Base-by-base conservation (phyloP, 805 yeast species). In the Kazachstania psychrophila region DNA sequence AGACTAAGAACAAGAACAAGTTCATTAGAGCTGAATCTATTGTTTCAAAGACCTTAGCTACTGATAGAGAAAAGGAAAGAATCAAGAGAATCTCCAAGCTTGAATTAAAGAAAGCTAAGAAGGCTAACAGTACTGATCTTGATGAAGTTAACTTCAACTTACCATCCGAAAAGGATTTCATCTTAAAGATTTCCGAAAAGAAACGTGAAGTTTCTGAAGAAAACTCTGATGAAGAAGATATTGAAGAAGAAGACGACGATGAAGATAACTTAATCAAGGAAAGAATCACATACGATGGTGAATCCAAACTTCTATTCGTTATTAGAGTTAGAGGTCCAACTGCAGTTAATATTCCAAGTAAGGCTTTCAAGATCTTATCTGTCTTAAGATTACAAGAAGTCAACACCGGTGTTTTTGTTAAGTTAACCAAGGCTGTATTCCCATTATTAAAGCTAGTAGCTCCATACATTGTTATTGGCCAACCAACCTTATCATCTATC, bases 11-110 rank as follows among this genome's bases (percentile, higher is more conserved):
- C 37, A 65, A 66, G 45, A 65, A 69, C 38, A 77, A 68, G 56
- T 83, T 83, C 48, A 60, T 79, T 31, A 73, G 92, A 64, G 83
- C 84, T 10, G 94, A 83, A 62, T 70, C 79, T 14, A 66, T 83
- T 45, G 81, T 80, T 28, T 74, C 83, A 19, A 76, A 73, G 47
- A 71, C 73, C 44, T 65, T 75, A 48, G 77, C 86, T 18, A 69
- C 77, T 18, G 73, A 71, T 40, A 73, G 85, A 56, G 92, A 82
- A 57, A 60, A 63, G 42, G 77, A 77, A 54, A 72, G 94, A 63
- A 68, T 81, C 42, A 72, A 72, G 46, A 70, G 84, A 54, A 72
- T 82, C 29, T 55, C 73, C 17, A 72, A 74, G 48, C 64, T 68
- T 39, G 81, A 77, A 45, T 56, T 56, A 42, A 49, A 56, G 39